Conservation (phyloP, 1,284 basidiomycete genomes). For the Ganoderma multipileum region DNA sequence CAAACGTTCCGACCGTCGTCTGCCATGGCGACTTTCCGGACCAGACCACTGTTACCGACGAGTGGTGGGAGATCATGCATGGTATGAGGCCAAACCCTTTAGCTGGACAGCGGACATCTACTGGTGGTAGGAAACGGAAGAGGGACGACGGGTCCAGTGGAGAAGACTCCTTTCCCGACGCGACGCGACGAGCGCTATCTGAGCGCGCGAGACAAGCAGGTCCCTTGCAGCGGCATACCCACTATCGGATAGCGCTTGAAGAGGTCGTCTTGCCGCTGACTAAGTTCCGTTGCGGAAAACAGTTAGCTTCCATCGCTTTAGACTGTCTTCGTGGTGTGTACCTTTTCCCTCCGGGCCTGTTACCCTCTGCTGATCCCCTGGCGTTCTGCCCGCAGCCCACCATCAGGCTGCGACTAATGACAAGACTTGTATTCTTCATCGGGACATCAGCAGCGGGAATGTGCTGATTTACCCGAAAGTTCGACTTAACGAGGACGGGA, state of each 20-base stretch:
- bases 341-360: too few species aligned
- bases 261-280: neutral
- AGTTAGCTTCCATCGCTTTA: neutral
- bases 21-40: slow-evolving; percentile 9
- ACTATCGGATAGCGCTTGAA: slow-evolving; percentile 12
- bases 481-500: neutral
- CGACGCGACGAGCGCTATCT: neutral
- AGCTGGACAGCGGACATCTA: neutral
- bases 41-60: slow-evolving; percentile 1
- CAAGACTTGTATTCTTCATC: slow-evolving; percentile 10
- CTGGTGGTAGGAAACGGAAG: neutral
- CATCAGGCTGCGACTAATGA: slow-evolving; percentile 6
- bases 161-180: neutral
- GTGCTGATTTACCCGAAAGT: slow-evolving; percentile 15
- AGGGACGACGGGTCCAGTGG: neutral
- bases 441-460: slow-evolving; percentile 26
- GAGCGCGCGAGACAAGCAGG: neutral
- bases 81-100: neutral
- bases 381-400: slow-evolving; percentile 11
- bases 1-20: slow-evolving; percentile 3
- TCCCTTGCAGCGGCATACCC: slow-evolving; percentile 3
- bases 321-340: neutral
- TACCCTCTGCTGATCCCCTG: neutral
- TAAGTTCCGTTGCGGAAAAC: neutral
- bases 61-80: neutral